Evolutionary conservation across 2,329 filamentous ascomycete genomes (phyloP).

Genomic region (Aureobasidium sp.): DNA sequence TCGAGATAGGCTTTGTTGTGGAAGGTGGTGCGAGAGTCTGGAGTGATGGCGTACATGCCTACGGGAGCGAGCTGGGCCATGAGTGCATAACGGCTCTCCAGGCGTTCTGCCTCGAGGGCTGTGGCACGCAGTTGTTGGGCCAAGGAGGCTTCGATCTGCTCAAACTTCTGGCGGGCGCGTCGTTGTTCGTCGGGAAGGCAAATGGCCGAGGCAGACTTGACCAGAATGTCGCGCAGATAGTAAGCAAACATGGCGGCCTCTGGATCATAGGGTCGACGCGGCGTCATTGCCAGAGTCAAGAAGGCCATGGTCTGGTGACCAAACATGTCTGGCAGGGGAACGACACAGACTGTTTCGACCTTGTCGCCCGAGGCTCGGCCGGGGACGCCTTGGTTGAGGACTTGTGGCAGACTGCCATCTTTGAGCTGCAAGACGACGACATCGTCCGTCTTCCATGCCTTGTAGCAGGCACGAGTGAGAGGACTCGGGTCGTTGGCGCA

Average conservation of each 20-base stretch:
- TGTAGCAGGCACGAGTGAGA: constrained; percentile 1
- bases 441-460: constrained; percentile 3
- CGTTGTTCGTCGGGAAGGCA: constrained; percentile 15
- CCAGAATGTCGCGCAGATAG: constrained; percentile 23
- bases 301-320: constrained; percentile 30
- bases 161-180: constrained; percentile 29
- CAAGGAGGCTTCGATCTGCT: constrained; percentile 28
- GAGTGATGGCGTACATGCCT: constrained; percentile 32
- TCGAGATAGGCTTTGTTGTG: constrained; percentile 34
- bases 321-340: constrained; percentile 21
- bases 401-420: neutral
- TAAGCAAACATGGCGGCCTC: constrained; percentile 32
- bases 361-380: neutral
- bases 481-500: neutral
- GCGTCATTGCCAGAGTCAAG: constrained; percentile 32
- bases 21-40: constrained; percentile 29
- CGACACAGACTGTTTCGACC: constrained; percentile 10
- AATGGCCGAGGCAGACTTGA: constrained; percentile 21
- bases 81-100: constrained; percentile 30
- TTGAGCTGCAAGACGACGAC: neutral
- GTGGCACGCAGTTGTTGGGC: constrained; percentile 27
- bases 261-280: constrained; percentile 29
- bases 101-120: constrained; percentile 25
- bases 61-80: constrained; percentile 33
- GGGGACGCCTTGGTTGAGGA: neutral